phyloP scores from a whole-genome alignment of 495 filamentous ascomycete genomes.

The Trichoderma erinaceum region DNA sequence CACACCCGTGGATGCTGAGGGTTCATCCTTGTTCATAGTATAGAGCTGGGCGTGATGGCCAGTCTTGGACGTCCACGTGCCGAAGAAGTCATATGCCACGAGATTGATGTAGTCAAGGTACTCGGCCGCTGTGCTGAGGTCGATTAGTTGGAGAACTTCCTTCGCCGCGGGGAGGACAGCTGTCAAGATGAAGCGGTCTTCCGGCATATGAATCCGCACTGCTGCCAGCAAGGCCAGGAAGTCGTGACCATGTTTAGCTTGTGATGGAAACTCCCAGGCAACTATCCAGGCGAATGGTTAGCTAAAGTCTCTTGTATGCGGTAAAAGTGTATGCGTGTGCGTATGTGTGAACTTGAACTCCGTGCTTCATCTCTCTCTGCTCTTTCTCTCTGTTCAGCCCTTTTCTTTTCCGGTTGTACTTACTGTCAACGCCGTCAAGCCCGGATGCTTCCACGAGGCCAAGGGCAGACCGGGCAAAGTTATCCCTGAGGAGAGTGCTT shows the following conservation, averaged over 20 bases:
- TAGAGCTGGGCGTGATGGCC: slow-evolving; percentile 78
- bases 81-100: slow-evolving; percentile 71
- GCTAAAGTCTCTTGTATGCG: neutral
- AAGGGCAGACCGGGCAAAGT: slow-evolving; percentile 66
- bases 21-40: slow-evolving; percentile 39
- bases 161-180: slow-evolving; percentile 74
- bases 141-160: slow-evolving; percentile 69
- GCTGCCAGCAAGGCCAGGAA: slow-evolving; percentile 66
- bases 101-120: slow-evolving; percentile 84
- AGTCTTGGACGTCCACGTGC: slow-evolving; percentile 57
- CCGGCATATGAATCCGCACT: slow-evolving; percentile 64
- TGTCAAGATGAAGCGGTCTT: slow-evolving; percentile 68
- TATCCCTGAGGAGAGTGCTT: slow-evolving; percentile 53
- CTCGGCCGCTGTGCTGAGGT: slow-evolving; percentile 55
- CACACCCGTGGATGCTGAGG: slow-evolving; percentile 58
- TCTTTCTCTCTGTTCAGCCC: too few species aligned
- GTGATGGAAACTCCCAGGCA: slow-evolving; percentile 83
- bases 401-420: slow-evolving; percentile 19
- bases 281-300: slow-evolving; percentile 44
- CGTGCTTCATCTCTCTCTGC: neutral
- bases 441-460: slow-evolving; percentile 67
- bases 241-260: slow-evolving; percentile 61
- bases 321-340: neutral
- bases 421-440: slow-evolving; percentile 84
- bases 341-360: neutral